phyloP scores from a whole-genome alignment of 176 grass and related monocot genomes.

The Eremochloa ophiuroides region DNA sequence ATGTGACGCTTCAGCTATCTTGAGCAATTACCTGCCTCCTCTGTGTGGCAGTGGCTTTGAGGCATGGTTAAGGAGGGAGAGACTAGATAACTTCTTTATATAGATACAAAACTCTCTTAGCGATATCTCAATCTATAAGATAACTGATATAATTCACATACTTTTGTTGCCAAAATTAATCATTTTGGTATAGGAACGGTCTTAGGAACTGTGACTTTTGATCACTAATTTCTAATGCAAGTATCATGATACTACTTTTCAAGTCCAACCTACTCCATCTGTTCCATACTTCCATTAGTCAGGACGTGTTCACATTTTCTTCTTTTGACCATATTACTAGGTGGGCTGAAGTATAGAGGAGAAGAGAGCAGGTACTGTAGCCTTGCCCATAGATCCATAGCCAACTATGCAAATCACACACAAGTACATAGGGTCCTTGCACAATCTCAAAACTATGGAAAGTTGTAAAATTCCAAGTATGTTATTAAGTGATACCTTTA shows the following conservation, averaged over 20 bases:
- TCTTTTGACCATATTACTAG: no score
- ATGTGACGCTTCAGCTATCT: not conserved
- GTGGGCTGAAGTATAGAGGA: no score
- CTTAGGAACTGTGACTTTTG: no score
- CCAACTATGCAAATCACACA: not conserved
- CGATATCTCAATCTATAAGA: not conserved
- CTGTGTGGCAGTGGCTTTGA: not conserved
- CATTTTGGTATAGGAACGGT: no score
- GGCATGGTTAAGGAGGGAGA: not conserved
- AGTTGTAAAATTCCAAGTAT: not conserved
- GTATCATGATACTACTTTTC: no score
- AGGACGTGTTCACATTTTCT: no score
- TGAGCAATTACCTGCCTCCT: not conserved
- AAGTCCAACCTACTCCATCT: no score
- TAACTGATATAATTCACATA: not conserved
- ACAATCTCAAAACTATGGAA: constrained; percentile 18
- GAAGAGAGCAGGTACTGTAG: not conserved
- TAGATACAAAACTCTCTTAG: not conserved
- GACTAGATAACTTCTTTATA: not conserved
- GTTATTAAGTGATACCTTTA: constrained; percentile 49
- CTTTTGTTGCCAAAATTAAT: not conserved
- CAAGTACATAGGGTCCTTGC: not conserved
- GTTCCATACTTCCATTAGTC: no score
- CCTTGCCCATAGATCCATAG: not conserved
- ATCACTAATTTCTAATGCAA: no score